These are phyloP conservation scores for Cryptococcus maquisensis DNA, from an alignment of 1,284 basidiomycete genomes.

Conservation along the genomic window DNA sequence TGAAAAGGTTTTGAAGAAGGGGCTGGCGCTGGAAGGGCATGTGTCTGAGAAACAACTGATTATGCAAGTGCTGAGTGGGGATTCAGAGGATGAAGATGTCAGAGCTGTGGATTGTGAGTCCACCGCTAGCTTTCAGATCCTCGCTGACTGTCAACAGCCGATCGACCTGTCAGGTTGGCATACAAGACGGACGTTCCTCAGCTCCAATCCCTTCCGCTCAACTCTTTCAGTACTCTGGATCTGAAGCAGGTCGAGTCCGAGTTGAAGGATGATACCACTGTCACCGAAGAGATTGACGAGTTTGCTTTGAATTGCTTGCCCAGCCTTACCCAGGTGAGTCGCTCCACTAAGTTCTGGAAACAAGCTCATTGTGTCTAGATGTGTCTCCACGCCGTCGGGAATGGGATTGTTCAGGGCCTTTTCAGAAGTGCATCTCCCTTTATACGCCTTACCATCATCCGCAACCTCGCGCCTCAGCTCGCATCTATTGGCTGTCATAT, in stretches of 20 bases:
- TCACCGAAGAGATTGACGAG: slow-evolving; percentile 79
- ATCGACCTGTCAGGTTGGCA: slow-evolving; percentile 47
- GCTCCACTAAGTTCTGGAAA: neutral
- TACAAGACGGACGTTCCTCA: slow-evolving; percentile 92
- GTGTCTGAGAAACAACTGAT: slow-evolving; percentile 94
- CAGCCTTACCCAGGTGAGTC: slow-evolving; percentile 30
- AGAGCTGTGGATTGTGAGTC: slow-evolving; percentile 71
- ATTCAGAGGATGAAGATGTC: slow-evolving; percentile 56
- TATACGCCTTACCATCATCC: slow-evolving; percentile 82
- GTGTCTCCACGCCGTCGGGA: slow-evolving; percentile 95
- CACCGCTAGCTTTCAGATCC: neutral
- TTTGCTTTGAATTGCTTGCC: slow-evolving; percentile 76
- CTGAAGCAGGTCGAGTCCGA: slow-evolving; percentile 90
- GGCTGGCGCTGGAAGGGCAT: slow-evolving; percentile 50
- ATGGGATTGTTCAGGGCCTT: slow-evolving; percentile 93
- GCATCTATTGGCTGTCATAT: slow-evolving; percentile 99
- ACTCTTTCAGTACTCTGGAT: slow-evolving; percentile 85
- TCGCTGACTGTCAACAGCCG: slow-evolving; percentile 5
- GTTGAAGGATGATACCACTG: slow-evolving; percentile 75
- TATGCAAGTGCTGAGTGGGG: slow-evolving; percentile 83
- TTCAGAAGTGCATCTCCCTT: slow-evolving; percentile 81
- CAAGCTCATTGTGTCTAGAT: slow-evolving; percentile 54
- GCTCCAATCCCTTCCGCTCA: slow-evolving; percentile 66
- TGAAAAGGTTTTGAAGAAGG: slow-evolving; percentile 50
- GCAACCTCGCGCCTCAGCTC: slow-evolving; percentile 86